Evolutionary conservation across 78 protist genomes (phyloP).

Genomic region (Tieghemostelium lacteum): DNA sequence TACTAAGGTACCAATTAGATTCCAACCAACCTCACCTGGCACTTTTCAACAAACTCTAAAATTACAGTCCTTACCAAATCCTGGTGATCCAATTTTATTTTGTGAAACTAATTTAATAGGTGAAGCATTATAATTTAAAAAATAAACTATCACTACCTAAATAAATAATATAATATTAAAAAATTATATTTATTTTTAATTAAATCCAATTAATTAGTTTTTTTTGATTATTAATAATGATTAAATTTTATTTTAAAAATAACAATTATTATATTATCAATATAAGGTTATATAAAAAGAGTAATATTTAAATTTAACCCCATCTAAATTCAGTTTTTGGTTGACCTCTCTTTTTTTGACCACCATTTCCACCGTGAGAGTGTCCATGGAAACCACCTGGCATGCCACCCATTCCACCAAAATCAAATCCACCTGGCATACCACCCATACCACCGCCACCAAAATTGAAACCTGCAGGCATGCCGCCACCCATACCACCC

Average conservation of each 20-base stretch:
- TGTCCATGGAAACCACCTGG: background rate
- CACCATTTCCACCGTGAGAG: background rate
- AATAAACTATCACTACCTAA: background rate
- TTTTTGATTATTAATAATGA: no score
- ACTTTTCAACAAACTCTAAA: background rate
- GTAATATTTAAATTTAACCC: background rate
- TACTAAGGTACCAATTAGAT: conserved; percentile 5
- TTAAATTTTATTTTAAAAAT: no score
- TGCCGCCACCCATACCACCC: conserved; percentile 53
- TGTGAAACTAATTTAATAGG: background rate
- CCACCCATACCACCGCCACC: conserved; percentile 57
- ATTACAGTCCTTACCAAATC: conserved; percentile 9
- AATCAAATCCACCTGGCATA: conserved; percentile 27
- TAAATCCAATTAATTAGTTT: no score
- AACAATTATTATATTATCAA: no score
- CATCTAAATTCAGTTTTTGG: conserved; percentile 14
- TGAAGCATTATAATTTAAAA: background rate
- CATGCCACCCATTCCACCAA: conserved; percentile 44
- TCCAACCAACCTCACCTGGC: background rate
- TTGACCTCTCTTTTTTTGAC: background rate
- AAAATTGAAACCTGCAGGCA: conserved; percentile 28
- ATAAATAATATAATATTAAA: background rate
- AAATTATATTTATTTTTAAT: no score
- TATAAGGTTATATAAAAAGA: background rate
- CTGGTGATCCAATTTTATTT: background rate